These are phyloP conservation scores for Pouteria glomerata DNA, from an alignment of 148 eudicot species.

Conservation along the genomic window DNA sequence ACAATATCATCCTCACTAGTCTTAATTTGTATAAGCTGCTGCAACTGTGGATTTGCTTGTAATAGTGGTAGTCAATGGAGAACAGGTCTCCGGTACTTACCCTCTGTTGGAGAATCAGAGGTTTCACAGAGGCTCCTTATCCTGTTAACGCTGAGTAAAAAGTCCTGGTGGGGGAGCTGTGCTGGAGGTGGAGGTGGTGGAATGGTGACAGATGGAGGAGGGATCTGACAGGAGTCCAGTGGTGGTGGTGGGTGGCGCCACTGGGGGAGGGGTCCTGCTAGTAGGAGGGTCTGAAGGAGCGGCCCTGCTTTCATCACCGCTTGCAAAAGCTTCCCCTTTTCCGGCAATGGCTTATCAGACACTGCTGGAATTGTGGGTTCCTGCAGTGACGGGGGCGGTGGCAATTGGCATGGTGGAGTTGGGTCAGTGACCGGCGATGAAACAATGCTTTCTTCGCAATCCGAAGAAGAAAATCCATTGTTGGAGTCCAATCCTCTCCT, in stretches of 20 bases:
- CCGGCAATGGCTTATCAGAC: slow-evolving; percentile 44
- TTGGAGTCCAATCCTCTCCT: slow-evolving; percentile 24
- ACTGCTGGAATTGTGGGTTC: slow-evolving; percentile 9
- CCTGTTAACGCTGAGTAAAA: slow-evolving; percentile 11
- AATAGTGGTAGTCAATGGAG: slow-evolving; percentile 14
- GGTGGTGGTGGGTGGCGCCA: slow-evolving; percentile 92
- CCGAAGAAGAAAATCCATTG: slow-evolving; percentile 37
- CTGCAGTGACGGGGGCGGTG: neutral
- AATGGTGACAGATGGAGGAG: slow-evolving; percentile 53
- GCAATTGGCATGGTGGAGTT: neutral
- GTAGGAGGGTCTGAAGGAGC: slow-evolving; percentile 63
- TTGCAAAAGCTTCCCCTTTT: slow-evolving; percentile 68
- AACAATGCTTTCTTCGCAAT: slow-evolving; percentile 51
- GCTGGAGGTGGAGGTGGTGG: slow-evolving; percentile 20
- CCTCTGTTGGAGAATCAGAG: slow-evolving; percentile 23
- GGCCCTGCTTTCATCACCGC: slow-evolving; percentile 92
- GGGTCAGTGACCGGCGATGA: slow-evolving; percentile 32
- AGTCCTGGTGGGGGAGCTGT: slow-evolving; percentile 20
- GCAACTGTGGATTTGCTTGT: neutral
- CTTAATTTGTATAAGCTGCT: too few relatives aligned
- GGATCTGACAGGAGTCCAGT: slow-evolving; percentile 55
- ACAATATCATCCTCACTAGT: too few relatives aligned
- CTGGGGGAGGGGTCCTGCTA: slow-evolving; percentile 83
- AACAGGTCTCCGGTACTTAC: slow-evolving; percentile 35
- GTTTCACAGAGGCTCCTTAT: slow-evolving; percentile 27